Evolutionary conservation across 306 rosid species (phyloP), one percentile per base, ranked within the genome.

Genomic region (Acacia acuminata): DNA sequence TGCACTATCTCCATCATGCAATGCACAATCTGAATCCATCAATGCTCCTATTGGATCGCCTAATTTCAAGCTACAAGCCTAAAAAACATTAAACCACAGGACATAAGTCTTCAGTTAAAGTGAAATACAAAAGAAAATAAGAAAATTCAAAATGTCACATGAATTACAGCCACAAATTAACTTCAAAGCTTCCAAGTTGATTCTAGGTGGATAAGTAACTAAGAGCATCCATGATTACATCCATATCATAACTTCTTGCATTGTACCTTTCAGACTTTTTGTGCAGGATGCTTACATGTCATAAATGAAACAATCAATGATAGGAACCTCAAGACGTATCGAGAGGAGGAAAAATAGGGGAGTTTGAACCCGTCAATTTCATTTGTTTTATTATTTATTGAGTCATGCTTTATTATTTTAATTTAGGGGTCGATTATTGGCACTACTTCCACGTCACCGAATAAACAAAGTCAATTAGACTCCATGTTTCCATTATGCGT

Each of bases 11-110:
- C 85, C 92, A 75, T 89, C 92, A 48, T 84, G 90, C 85, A 89
- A 32, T 55, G 92, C 90, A 84, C 86, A 89, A 72, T 89, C 92
- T 22, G 88, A 25, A 79, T 89, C 92, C 61, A 82, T 20, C 61
- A 89, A 56, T 36, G 92, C 92, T 86, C 88, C 92, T 80, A 82
- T 20, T 22, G 85, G 77, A 58, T 89, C 92, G 0, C 90, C 92
- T 71, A 86, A 70, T 82, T 89, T 89, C 85, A 89, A 78, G 76
- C 84, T 89, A 75, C 92, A 89, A 60, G 84, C 90, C 92, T 89
- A 78, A 45, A 83, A 76, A 38, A 76, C 2, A 70, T 50, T 14
- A 82, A 53, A 78, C 24, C 73, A 75, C 75, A 70, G 11, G 30
- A 73, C 36, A 13, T 19, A 3, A 24, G 45, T 27, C 68, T 55